Percentiles rank a stretch among this genome's conserved stretches.
Evolutionary conservation across 2,329 filamentous ascomycete species (phyloP).

Genomic region (Paraphaeosphaeria sporulosa): DNA sequence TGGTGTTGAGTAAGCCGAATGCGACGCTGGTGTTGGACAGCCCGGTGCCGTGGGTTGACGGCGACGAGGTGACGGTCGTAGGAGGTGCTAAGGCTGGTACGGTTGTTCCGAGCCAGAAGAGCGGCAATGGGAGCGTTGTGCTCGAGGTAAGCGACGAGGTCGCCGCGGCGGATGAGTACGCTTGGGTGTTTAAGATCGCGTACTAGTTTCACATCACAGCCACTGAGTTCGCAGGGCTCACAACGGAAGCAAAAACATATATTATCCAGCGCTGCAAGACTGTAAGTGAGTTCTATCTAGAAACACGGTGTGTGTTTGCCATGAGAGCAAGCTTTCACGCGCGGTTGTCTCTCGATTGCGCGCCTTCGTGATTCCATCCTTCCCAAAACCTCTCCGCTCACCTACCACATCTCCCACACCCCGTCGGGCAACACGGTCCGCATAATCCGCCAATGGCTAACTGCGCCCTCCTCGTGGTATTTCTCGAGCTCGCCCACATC

Average conservation of each 20-base stretch:
- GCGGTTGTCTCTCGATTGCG: too few species aligned
- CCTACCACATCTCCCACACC: conserved; percentile 88
- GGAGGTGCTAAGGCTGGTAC: conserved; percentile 44
- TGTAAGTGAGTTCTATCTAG: too few species aligned
- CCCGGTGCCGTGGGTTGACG: conserved; percentile 52
- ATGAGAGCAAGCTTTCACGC: too few species aligned
- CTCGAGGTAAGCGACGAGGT: conserved; percentile 16
- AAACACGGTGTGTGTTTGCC: too few species aligned
- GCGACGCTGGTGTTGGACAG: conserved; percentile 45
- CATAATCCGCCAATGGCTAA: conserved; percentile 94
- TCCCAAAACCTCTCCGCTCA: too few species aligned
- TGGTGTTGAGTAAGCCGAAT: conserved; percentile 54
- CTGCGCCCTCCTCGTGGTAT: conserved; percentile 78
- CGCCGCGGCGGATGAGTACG: conserved; percentile 16
- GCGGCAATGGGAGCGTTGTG: conserved; percentile 8
- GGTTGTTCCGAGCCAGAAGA: conserved; percentile 15
- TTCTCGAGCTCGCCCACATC: conserved; percentile 71
- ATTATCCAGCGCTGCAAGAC: too few species aligned
- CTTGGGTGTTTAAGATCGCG: conserved; percentile 25
- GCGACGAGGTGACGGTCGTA: conserved; percentile 53
- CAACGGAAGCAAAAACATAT: too few species aligned
- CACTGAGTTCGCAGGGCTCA: too few species aligned
- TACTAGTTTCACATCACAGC: conserved; percentile 9
- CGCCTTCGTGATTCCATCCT: too few species aligned
- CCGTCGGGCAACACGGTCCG: conserved; percentile 76